phyloP scores from a whole-genome alignment of 495 filamentous ascomycete species.

The Daldinia decipiens region DNA sequence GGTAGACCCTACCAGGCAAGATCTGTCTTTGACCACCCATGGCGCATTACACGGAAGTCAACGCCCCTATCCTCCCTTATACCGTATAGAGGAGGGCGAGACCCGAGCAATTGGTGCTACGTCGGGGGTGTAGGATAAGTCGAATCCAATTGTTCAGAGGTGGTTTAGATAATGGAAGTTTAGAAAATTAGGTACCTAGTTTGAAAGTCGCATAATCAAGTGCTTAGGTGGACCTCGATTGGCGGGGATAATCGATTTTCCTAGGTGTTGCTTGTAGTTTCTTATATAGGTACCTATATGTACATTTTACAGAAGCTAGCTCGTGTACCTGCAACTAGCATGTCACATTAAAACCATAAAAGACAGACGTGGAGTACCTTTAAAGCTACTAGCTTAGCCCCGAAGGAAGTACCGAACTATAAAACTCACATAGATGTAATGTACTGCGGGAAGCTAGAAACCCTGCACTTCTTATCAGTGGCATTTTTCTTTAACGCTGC shows the following conservation, averaged over 20 bases:
- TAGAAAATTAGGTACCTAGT: constrained; percentile 23
- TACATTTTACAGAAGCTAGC: neutral
- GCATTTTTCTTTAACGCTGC: constrained; percentile 23
- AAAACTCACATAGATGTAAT: neutral
- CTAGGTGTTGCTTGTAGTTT: neutral
- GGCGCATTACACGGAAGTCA: constrained; percentile 11
- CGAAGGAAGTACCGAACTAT: neutral
- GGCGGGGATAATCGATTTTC: constrained; percentile 37
- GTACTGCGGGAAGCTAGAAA: neutral
- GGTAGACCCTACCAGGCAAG: constrained; percentile 40
- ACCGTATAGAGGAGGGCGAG: neutral
- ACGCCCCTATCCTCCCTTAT: constrained; percentile 11
- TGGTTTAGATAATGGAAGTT: neutral
- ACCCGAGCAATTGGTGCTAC: constrained; percentile 19
- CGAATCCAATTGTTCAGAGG: constrained; percentile 4
- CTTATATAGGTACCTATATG: constrained; percentile 8
- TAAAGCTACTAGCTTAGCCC: neutral
- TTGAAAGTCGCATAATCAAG: constrained; percentile 1
- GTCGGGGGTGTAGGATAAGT: constrained; percentile 2
- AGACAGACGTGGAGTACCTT: neutral
- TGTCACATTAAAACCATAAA: neutral
- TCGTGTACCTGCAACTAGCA: neutral
- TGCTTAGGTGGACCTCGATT: constrained; percentile 1
- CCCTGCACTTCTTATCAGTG: constrained; percentile 20
- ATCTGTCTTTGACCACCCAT: constrained; percentile 49